phyloP scores from a whole-genome alignment of 2,329 filamentous ascomycete species.

The Colletotrichum chrysophilum region DNA sequence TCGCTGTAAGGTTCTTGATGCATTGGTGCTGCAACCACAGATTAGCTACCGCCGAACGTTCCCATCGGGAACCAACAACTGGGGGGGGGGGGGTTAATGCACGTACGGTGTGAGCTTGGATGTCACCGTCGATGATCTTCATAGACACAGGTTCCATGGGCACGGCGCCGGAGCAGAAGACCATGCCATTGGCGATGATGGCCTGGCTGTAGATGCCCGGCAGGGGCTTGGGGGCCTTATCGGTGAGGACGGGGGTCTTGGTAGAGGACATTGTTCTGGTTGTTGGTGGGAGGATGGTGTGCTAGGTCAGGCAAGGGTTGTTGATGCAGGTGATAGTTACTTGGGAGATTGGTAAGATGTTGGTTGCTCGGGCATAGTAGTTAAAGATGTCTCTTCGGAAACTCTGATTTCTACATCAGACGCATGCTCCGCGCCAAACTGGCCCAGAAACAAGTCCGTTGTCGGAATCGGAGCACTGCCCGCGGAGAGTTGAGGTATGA shows the following conservation, averaged over 20 bases:
- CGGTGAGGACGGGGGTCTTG: constrained; percentile 41
- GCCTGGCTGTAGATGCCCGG: constrained; percentile 53
- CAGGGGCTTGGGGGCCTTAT: constrained; percentile 45
- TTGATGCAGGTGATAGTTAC: background rate
- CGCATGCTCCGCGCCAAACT: background rate
- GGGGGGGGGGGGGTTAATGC: background rate
- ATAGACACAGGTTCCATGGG: constrained; percentile 65
- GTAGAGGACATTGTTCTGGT: constrained; percentile 15
- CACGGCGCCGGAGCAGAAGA: constrained; percentile 77
- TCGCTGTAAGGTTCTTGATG: constrained; percentile 73
- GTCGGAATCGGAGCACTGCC: background rate
- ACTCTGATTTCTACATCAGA: background rate
- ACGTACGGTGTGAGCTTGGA: constrained; percentile 67
- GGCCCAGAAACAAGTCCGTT: background rate
- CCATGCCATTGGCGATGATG: constrained; percentile 69
- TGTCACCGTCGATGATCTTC: constrained; percentile 66
- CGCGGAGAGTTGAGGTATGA: background rate
- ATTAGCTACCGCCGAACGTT: background rate
- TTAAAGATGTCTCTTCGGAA: background rate
- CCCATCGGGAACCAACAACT: no score
- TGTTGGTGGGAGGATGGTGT: background rate
- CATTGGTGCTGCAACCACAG: constrained; percentile 53
- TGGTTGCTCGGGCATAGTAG: background rate
- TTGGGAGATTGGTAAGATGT: background rate
- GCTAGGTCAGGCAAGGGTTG: background rate